Base-by-base conservation (phyloP, 257 asterid genomes). In the Paulownia fortunei region DNA sequence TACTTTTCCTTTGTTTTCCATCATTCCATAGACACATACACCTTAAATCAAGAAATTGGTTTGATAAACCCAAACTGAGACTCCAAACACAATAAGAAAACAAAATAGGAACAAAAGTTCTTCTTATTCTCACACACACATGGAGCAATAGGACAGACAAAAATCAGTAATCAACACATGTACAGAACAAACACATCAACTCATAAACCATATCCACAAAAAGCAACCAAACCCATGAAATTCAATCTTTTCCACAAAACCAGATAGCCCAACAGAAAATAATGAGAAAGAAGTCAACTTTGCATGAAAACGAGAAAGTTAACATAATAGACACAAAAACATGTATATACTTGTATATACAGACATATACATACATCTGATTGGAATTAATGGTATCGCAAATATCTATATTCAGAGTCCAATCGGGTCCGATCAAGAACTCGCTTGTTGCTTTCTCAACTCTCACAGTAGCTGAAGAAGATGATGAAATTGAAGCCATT, bases 361-460 rank as follows among this genome's bases (percentile, higher is more conserved):
- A 41, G 24, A 78, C 6, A n/a, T n/a, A 56, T 1, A 66, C 89
- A 76, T 90, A 94, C 97, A 83, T 85, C 81, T 86, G 92, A 84
- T 89, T 92, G 83, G 89, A 84, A 85, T 95, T 95, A 83, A 93
- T 54, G 63, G 87, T 76, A 82, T 95, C 98, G 54, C 98, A 95
- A 58, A 95, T 93, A 83, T 93, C 99, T 46, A 95, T 89, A 79
- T 93, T 95, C 76, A 95, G 84, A 21, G 98, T 88, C 99, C 99
- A 95, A 88, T 95, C 99, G 79, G 98, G 99, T 8, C 92, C 94
- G 82, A 83, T 91, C 88, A 95, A 85, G 87, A 95, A 93, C 86
- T 95, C 99, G 96, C 98, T 95, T 26, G 98, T 95, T 8, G 99
- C 98, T 77, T 95, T 95, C 79, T 95, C 99, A 42, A 93, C 99